phyloP scores from a whole-genome alignment of 768 basidiomycete genomes.

The Boletus pseudopeckii region DNA sequence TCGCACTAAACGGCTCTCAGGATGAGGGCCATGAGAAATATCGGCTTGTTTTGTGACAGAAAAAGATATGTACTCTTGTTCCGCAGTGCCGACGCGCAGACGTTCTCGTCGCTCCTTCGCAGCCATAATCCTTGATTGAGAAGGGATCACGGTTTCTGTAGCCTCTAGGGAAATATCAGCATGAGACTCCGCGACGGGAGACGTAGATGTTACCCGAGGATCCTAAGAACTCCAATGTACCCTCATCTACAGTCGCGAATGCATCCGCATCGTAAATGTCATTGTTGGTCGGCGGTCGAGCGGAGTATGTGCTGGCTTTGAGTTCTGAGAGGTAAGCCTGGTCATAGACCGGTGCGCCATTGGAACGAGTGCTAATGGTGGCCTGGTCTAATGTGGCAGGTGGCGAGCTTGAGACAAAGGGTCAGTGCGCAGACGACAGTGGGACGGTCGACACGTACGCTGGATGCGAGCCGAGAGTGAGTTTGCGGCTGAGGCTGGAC shows the following conservation, averaged over 20 bases:
- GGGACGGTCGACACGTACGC: conserved; percentile 35
- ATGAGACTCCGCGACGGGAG: not conserved
- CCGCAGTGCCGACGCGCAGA: conserved; percentile 47
- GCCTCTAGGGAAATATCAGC: conserved; percentile 28
- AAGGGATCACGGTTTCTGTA: conserved; percentile 53
- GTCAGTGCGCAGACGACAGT: conserved; percentile 4
- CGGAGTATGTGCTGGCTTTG: conserved; percentile 68
- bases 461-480: conserved; percentile 54
- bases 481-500: conserved; percentile 67
- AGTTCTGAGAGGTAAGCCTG: conserved; percentile 71
- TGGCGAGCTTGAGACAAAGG: conserved; percentile 31
- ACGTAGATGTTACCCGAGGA: conserved; percentile 26
- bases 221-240: conserved; percentile 32
- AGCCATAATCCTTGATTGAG: conserved; percentile 64
- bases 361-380: conserved; percentile 42
- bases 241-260: conserved; percentile 42
- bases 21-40: conserved; percentile 68
- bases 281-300: conserved; percentile 42
- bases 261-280: conserved; percentile 49
- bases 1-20: conserved; percentile 74
- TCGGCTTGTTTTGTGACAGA: conserved; percentile 59
- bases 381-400: conserved; percentile 54
- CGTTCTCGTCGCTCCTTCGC: conserved; percentile 78
- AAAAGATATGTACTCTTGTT: conserved; percentile 77
- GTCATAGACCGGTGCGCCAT: conserved; percentile 63